These are phyloP conservation scores for Sarcodon sp. DNA, from an alignment of 768 basidiomycete genomes.

Conservation along the genomic window DNA sequence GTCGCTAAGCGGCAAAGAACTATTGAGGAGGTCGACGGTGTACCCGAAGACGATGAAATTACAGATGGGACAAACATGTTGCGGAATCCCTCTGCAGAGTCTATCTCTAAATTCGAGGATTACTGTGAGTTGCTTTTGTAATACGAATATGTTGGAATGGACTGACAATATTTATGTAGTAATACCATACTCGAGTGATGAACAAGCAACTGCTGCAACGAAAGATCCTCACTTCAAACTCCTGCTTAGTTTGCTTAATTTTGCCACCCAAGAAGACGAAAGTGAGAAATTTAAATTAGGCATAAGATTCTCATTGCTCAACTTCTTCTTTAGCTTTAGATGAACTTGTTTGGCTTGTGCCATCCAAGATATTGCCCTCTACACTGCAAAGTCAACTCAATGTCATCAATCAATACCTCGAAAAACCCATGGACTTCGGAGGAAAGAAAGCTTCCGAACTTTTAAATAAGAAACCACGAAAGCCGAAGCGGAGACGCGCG, in stretches of 20 bases:
- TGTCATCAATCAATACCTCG: slow-evolving; percentile 77
- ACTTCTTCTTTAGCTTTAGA: slow-evolving; percentile 33
- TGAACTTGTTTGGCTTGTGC: slow-evolving; percentile 79
- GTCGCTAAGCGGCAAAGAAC: slow-evolving; percentile 46
- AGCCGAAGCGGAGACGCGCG: slow-evolving; percentile 36
- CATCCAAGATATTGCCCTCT: slow-evolving; percentile 51
- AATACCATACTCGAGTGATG: slow-evolving; percentile 64
- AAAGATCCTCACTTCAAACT: slow-evolving; percentile 75
- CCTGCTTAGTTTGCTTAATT: slow-evolving; percentile 69
- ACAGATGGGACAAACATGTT: slow-evolving; percentile 18
- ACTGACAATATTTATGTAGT: slow-evolving; percentile 18
- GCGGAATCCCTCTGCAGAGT: slow-evolving; percentile 49
- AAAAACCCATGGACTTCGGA: slow-evolving; percentile 66
- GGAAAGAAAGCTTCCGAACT: slow-evolving; percentile 67
- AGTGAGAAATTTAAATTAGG: slow-evolving; percentile 27
- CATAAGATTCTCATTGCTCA: not conserved
- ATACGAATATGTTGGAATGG: not conserved
- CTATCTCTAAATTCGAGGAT: slow-evolving; percentile 56
- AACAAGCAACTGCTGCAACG: slow-evolving; percentile 64
- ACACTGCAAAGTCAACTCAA: slow-evolving; percentile 57
- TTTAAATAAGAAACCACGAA: slow-evolving; percentile 47
- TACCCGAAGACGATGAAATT: slow-evolving; percentile 17
- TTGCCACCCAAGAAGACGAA: slow-evolving; percentile 44
- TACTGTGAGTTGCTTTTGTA: slow-evolving; percentile 41
- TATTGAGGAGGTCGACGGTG: slow-evolving; percentile 42